Evolutionary conservation across 225 moss, liverwort and hornwort genomes (phyloP), one percentile per base, ranked within the genome.

Genomic region (Lunularia cruciata): DNA sequence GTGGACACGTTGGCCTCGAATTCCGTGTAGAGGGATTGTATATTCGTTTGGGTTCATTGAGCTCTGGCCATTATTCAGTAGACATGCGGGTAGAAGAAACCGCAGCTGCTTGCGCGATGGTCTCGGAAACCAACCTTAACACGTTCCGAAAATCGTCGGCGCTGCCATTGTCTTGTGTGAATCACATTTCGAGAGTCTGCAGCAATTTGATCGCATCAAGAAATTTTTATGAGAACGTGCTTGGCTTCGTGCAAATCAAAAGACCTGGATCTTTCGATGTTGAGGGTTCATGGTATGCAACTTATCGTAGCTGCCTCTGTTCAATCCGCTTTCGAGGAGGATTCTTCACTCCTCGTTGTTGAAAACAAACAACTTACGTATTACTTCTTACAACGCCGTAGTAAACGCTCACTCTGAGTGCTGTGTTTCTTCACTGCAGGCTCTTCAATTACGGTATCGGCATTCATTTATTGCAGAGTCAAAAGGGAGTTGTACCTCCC

Each of bases 401-500:
- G 1, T 3, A 43, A 43, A 2, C 1, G 43, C 43, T n/a, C n/a
- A n/a, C n/a, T n/a, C n/a, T n/a, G n/a, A n/a, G n/a, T n/a, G n/a
- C n/a, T n/a, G n/a, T 19, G 15, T 2, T 22, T 25, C 61, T 19
- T 37, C 19, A 5, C 20, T 0, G 20, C 77, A 94, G 94, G 94
- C 87, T 94, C 63, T 91, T 87, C 77, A 91, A 91, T 38, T 83
- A 89, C 52, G 91, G 91, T 45, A 79, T 94, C n/a, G 86, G 94
- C 63, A 78, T 94, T 40, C 94, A 94, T 76, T 71, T 94, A 1
- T 63, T 94, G 32, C 84, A 94, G 72, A 85, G 84, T 33, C 80
- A 87, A 65, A 74, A 9, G 76, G 81, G 68, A 61, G 81, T 34
- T 30, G 54, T 75, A 18, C 67, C 75, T 1, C 62, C 46, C 3